Evolutionary conservation across 106 monocot species (phyloP).

Genomic region (Amphibolis antarctica): DNA sequence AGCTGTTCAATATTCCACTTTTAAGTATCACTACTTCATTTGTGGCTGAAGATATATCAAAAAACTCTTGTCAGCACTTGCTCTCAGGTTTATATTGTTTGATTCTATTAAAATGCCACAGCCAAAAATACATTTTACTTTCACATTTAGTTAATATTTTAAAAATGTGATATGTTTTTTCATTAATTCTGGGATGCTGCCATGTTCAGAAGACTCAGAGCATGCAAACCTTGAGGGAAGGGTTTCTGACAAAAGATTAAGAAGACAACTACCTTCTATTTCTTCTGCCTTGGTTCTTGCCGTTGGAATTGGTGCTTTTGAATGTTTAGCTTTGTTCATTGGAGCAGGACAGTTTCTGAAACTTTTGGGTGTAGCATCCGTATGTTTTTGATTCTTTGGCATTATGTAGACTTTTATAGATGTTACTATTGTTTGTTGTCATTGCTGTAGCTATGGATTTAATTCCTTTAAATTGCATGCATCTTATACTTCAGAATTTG

Average conservation of each 20-base stretch:
- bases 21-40: constrained; percentile 94
- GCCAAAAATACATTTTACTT: neutral
- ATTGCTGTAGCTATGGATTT: neutral
- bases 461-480: neutral
- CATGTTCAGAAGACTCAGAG: constrained; percentile 1
- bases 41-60: constrained; percentile 96
- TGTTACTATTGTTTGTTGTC: neutral
- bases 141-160: neutral
- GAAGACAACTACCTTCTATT: constrained; percentile 66
- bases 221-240: constrained; percentile 10
- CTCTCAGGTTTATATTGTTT: constrained; percentile 20
- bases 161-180: neutral
- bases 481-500: neutral
- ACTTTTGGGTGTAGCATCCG: constrained; percentile 46
- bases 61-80: constrained; percentile 20
- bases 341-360: constrained; percentile 68
- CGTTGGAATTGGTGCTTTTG: constrained; percentile 60
- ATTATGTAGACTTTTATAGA: neutral
- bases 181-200: constrained; percentile 8
- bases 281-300: constrained; percentile 82
- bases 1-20: constrained; percentile 91
- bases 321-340: constrained; percentile 70
- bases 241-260: constrained; percentile 12
- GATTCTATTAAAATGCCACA: neutral
- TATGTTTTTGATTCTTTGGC: constrained; percentile 1